Percentiles rank a stretch among this genome's conserved stretches.
Evolutionary conservation across 2,329 filamentous ascomycete genomes (phyloP).

Genomic region (Talaromyces sp.): DNA sequence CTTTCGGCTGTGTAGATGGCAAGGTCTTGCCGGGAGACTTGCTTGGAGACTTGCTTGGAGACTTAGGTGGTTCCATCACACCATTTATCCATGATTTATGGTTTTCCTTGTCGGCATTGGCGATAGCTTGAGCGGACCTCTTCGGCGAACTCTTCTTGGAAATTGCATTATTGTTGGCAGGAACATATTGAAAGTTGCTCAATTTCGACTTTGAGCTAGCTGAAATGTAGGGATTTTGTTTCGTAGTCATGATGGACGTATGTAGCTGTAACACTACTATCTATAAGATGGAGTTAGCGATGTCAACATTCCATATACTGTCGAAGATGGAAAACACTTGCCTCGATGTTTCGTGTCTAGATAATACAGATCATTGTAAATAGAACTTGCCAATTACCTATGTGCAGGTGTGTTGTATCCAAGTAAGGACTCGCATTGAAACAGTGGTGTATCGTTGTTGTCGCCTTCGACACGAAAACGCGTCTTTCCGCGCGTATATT

Average conservation of each 20-base stretch:
- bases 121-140: slow-evolving; percentile 25
- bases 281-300: background rate
- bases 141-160: slow-evolving; percentile 19
- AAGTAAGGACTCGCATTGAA: background rate
- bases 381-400: background rate
- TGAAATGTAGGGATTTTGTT: slow-evolving; percentile 41
- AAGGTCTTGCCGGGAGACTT: slow-evolving; percentile 24
- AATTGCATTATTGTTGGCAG: slow-evolving; percentile 28
- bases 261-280: slow-evolving; percentile 16
- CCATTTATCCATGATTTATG: slow-evolving; percentile 35
- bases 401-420: background rate
- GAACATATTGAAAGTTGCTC: slow-evolving; percentile 53
- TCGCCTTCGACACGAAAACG: slow-evolving; percentile 15
- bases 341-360: background rate
- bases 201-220: slow-evolving; percentile 54
- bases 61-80: slow-evolving; percentile 27
- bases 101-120: slow-evolving; percentile 47
- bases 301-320: background rate
- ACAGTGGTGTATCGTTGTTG: background rate
- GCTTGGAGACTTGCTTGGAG: slow-evolving; percentile 21
- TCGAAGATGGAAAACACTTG: background rate
- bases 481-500: slow-evolving; percentile 16
- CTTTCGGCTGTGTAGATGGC: slow-evolving; percentile 22
- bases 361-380: background rate
- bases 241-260: slow-evolving; percentile 24